These are phyloP conservation scores for Fraxinus quadrangulata DNA, from an alignment of 257 asterid species.

Conservation along the genomic window DNA sequence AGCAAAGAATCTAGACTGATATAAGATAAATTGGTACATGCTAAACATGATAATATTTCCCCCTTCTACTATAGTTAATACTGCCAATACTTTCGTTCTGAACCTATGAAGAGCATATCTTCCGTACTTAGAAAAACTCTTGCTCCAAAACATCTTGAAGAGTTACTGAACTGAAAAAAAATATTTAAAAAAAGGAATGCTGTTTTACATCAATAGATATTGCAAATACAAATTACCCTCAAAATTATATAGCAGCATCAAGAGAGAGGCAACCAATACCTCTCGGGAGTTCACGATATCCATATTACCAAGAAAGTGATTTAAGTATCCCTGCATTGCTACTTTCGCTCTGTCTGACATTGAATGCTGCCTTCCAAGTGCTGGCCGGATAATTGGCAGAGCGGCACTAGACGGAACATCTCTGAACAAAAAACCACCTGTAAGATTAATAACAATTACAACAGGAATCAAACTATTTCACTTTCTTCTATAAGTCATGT, in stretches of 20 bases:
- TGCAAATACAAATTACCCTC: not conserved
- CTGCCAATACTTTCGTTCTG: not conserved
- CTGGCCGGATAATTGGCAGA: slow-evolving; percentile 90
- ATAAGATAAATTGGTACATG: not conserved
- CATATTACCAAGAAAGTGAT: slow-evolving; percentile 89
- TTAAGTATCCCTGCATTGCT: slow-evolving; percentile 96
- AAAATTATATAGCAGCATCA: not conserved
- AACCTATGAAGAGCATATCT: slow-evolving; percentile 2
- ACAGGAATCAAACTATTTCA: slow-evolving; percentile 49
- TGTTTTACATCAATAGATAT: not conserved
- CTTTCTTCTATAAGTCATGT: slow-evolving; percentile 33
- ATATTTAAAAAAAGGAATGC: not conserved
- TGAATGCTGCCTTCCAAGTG: slow-evolving; percentile 84
- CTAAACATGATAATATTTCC: not conserved
- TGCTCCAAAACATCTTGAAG: not conserved
- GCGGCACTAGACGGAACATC: slow-evolving; percentile 99
- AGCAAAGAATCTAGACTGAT: not conserved
- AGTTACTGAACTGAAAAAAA: not conserved
- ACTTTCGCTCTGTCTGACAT: slow-evolving; percentile 83
- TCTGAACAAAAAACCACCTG: slow-evolving; percentile 99
- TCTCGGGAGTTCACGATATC: slow-evolving; percentile 87
- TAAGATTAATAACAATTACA: slow-evolving; percentile 79
- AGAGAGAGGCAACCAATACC: slow-evolving; percentile 44
- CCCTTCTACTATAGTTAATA: too few species aligned
- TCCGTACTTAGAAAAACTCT: not conserved